Base-by-base conservation (phyloP, 2,329 filamentous ascomycete species). In the Lecanosticta acicola region DNA sequence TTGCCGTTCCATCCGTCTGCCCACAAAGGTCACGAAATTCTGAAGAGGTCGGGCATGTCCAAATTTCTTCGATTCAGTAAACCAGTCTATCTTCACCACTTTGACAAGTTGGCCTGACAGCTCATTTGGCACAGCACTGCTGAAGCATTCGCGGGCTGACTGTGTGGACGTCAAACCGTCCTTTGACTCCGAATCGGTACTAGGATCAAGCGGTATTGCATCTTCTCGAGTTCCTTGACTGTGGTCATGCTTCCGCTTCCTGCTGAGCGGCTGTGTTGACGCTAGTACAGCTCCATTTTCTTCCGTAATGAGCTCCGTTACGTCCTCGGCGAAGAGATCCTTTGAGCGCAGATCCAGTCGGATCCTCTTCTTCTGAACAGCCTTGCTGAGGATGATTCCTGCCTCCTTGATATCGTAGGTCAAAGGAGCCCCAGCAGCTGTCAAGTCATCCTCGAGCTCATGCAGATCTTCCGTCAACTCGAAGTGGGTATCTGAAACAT, bases 351-450 rank as follows among this genome's bases (percentile, higher is more conserved):
- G 70, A 66, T 97, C 91, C 57, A 94, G 82, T 38, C 78, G 73
- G 1, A 87, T 87, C 14, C 91, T 77, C 57, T 80, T 77, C 53
- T 79, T 82, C 45, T 79, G 83, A 0, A 74, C 74, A 26, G 94
- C 75, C 54, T 82, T 87, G 1, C 85, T 88, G 21, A 97, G 64
- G 1, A 95, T 73, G 2, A 96, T 66, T 3, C 78, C 73, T 1
- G 88, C 88, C 64, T 91, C 84, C 11, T 73, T 71, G 42, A 84
- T 71, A 63, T 91, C 79, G 48, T 84, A 83, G 0, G 87, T 90
- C 43, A 93, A 63, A 0, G 74, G 75, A 4, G 77, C 80, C 42
- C 69, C 68, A 43, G 68, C 65, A 4, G 65, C 60, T 3, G 76
- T 71, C 8, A 94, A 77, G 17, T 74, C 74, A 19, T 81, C 76